Base-by-base conservation (phyloP, 179 eudicot species). In the Corrigiola litoralis region DNA sequence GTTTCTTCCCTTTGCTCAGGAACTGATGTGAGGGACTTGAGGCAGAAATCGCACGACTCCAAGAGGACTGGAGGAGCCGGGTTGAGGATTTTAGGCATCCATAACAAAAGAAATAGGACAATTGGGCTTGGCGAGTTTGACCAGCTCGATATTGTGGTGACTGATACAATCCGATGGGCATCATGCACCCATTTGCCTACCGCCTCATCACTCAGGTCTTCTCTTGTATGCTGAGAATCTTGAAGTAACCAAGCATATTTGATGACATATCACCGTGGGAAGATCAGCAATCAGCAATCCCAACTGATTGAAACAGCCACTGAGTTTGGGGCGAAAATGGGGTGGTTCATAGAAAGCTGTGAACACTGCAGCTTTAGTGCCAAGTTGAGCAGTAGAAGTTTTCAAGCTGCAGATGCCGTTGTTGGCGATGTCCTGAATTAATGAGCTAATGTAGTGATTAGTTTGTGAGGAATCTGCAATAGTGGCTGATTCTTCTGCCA, bases 161-260 rank as follows among this genome's bases (percentile, higher is more conserved):
- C 87, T 12, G 95, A 88, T 65, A 82, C 92, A 1, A 88, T 88
- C 61, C 82, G 95, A 33, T 86, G 95, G 95, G 89, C 85, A 2
- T 88, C 95, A 12, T 88, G 95, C 84, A 88, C 91, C 10, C 71
- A 86, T 61, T 75, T 88, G 4, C 80, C 87, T 4, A 82, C 84
- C 8, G 75, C 85, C 17, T 51, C 89, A 11, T 87, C 90, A 12
- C 79, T 86, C 44, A 77, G 82, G 76, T 80, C 86, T 6, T 86
- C 91, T 77, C 85, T 86, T 36, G 92, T 88, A 21, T 88, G 95
- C 67, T 85, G 70, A 85, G 44, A 61, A 17, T 36, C 4, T 11
- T 36, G 27, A 20, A 24, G 24, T 50, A 3, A 34, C 50, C n/a
- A 17, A 57, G 18, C 5, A 10, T 4, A 49, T 27, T 47, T n/a